A percentile compares a stretch with the other conserved stretches of the same genome.
phyloP scores from a whole-genome alignment of 2,329 filamentous ascomycete species.

The Colletotrichum tanaceti region DNA sequence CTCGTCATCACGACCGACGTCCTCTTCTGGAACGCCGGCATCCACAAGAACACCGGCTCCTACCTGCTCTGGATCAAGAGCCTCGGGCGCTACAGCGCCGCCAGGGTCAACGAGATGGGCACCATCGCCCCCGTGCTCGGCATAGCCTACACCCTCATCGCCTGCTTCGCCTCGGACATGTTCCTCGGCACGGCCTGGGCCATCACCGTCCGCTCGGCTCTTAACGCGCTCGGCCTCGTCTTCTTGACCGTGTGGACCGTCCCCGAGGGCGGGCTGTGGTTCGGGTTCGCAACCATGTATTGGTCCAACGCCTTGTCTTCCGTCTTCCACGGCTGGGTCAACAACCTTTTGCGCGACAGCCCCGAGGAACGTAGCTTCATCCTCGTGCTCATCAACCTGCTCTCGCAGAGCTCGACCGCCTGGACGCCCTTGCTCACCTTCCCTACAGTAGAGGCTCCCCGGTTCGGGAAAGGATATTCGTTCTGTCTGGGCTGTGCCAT shows the following conservation, averaged over 20 bases:
- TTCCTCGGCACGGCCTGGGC: conserved; percentile 49
- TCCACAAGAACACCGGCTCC: conserved; percentile 51
- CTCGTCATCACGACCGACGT: conserved; percentile 51
- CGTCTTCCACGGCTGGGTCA: conserved; percentile 33
- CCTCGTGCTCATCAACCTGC: conserved; percentile 44
- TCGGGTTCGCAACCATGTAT: conserved; percentile 58
- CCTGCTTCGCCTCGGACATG: conserved; percentile 21
- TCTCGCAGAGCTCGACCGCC: conserved; percentile 65
- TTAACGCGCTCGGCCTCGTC: conserved; percentile 21
- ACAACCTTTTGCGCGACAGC: conserved; percentile 15
- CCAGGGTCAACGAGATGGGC: conserved; percentile 62
- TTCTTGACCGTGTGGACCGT: conserved; percentile 68
- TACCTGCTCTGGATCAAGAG: conserved; percentile 55
- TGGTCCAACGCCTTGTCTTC: conserved; percentile 22
- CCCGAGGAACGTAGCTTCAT: conserved; percentile 30
- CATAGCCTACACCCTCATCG: conserved; percentile 13
- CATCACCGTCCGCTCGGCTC: conserved; percentile 13
- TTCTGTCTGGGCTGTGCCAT: conserved; percentile 45
- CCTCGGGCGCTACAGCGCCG: conserved; percentile 55
- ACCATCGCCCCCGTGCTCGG: conserved; percentile 12
- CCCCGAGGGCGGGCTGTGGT: conserved; percentile 65
- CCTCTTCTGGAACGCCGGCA: conserved; percentile 61
- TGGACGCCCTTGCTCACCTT: conserved; percentile 67
- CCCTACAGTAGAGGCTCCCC: conserved; percentile 56
- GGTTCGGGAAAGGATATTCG: conserved; percentile 58